These are phyloP conservation scores for Schizothecium vesticola DNA, from an alignment of 495 filamentous ascomycete genomes.

Conservation along the genomic window DNA sequence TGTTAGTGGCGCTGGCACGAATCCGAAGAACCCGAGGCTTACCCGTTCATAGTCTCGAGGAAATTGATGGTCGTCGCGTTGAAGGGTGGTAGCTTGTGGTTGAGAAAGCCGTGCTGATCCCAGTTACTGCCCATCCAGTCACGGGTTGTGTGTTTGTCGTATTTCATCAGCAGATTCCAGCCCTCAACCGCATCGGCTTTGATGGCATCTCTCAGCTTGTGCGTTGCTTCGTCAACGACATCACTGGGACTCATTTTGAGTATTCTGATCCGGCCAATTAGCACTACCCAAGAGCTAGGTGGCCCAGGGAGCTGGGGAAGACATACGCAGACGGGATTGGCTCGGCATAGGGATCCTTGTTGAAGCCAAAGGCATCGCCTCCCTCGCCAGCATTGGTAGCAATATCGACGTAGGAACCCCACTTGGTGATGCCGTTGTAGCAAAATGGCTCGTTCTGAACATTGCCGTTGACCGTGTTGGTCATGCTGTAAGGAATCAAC, in stretches of 20 bases:
- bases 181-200: neutral
- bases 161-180: conserved; percentile 3
- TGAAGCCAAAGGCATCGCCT: neutral
- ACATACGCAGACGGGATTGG: too few relatives aligned
- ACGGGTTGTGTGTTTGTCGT: neutral
- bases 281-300: too few relatives aligned
- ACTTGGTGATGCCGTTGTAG: conserved; percentile 1
- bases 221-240: neutral
- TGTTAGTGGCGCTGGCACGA: neutral
- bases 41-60: neutral
- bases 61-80: neutral
- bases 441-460: neutral
- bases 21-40: neutral
- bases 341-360: too few relatives aligned
- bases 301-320: too few relatives aligned
- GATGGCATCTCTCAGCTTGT: neutral
- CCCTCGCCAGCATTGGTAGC: neutral
- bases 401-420: neutral
- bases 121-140: neutral
- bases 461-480: neutral
- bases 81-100: neutral
- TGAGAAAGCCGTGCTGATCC: neutral
- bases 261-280: too few relatives aligned
- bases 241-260: neutral
- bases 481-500: neutral